A percentile compares a stretch with the other conserved stretches of the same genome.
Evolutionary conservation across 257 asterid genomes (phyloP).

Genomic region (Fraxinus quadrangulata): DNA sequence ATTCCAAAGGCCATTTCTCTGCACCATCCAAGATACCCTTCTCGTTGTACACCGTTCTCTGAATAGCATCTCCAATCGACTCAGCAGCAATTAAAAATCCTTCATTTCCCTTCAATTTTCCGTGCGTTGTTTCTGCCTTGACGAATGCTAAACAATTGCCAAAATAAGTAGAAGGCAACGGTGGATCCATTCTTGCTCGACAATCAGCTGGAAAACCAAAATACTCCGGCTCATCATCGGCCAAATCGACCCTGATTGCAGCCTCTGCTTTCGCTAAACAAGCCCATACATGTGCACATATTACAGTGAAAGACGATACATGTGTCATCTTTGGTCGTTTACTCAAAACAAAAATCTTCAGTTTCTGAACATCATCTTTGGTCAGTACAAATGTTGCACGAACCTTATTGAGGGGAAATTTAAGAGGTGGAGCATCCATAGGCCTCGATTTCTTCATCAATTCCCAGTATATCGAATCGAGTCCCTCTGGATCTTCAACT

Average conservation of each 20-base stretch:
- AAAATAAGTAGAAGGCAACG: slow-evolving; percentile 37
- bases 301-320: slow-evolving; percentile 38
- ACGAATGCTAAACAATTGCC: slow-evolving; percentile 40
- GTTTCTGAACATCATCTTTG: slow-evolving; percentile 20
- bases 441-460: background rate
- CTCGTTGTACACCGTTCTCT: slow-evolving; percentile 20
- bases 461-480: slow-evolving; percentile 19
- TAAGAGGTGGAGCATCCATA: background rate
- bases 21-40: slow-evolving; percentile 25
- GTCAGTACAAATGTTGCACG: slow-evolving; percentile 35
- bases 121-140: background rate
- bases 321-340: slow-evolving; percentile 1
- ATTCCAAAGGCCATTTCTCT: slow-evolving; percentile 23
- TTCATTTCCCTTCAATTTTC: slow-evolving; percentile 24
- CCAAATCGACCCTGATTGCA: background rate
- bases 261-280: slow-evolving; percentile 30
- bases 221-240: slow-evolving; percentile 18
- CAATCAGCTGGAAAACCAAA: slow-evolving; percentile 28
- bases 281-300: slow-evolving; percentile 41
- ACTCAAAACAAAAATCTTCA: slow-evolving; percentile 25
- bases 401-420: slow-evolving; percentile 24
- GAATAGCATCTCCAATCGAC: slow-evolving; percentile 23
- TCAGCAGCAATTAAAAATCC: slow-evolving; percentile 34
- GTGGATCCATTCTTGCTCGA: slow-evolving; percentile 34
- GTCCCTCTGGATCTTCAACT: slow-evolving; percentile 28